phyloP scores from a whole-genome alignment of 2,329 filamentous ascomycete species.

The Dothistroma pini region DNA sequence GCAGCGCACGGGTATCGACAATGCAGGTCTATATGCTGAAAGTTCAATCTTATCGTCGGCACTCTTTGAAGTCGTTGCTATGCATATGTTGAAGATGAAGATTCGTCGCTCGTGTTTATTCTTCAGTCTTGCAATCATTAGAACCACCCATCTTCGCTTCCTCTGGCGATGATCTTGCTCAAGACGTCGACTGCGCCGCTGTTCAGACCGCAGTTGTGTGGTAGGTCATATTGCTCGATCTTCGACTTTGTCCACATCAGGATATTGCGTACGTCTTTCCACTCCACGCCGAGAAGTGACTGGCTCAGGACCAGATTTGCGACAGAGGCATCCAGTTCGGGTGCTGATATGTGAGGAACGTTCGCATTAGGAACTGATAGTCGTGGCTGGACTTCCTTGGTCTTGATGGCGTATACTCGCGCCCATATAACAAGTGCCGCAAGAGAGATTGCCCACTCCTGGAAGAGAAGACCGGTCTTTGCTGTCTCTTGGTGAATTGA shows the following conservation, averaged over 20 bases:
- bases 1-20: neutral
- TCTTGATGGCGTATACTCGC: constrained; percentile 15
- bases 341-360: neutral
- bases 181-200: constrained; percentile 29
- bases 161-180: constrained; percentile 24
- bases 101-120: neutral
- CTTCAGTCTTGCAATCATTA: constrained; percentile 6
- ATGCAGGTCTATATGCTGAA: neutral
- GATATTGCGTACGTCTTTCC: constrained; percentile 20
- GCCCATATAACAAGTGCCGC: constrained; percentile 32
- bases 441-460: constrained; percentile 31
- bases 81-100: neutral
- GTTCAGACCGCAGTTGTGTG: constrained; percentile 26
- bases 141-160: constrained; percentile 30
- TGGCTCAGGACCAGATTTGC: constrained; percentile 1
- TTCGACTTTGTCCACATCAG: constrained; percentile 26
- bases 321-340: constrained; percentile 20
- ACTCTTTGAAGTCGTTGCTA: neutral
- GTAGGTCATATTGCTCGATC: constrained; percentile 24
- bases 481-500: constrained; percentile 18
- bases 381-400: constrained; percentile 7
- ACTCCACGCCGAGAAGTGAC: constrained; percentile 1
- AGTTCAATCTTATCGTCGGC: constrained; percentile 36
- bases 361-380: constrained; percentile 11
- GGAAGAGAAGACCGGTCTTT: constrained; percentile 25